phyloP scores from a whole-genome alignment of 352 stramenopile species.

The Pseudoperonospora humuli region DNA sequence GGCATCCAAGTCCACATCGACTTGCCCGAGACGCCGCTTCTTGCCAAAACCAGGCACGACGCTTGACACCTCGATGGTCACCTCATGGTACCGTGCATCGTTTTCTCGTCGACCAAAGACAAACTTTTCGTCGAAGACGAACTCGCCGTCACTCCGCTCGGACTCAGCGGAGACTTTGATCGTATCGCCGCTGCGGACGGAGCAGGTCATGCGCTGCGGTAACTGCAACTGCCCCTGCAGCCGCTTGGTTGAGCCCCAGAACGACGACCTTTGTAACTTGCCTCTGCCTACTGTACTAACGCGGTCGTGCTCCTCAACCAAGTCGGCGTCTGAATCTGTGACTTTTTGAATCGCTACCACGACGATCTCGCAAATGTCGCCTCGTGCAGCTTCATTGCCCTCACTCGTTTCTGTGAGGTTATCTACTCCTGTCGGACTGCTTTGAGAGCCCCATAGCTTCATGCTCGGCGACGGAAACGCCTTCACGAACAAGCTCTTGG shows the following conservation, averaged over 20 bases:
- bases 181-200: slow-evolving; percentile 19
- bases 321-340: slow-evolving; percentile 1
- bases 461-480: slow-evolving; percentile 20
- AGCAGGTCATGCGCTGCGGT: slow-evolving; percentile 20
- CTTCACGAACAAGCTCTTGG: slow-evolving; percentile 31
- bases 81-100: slow-evolving; percentile 23
- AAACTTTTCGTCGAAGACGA: slow-evolving; percentile 40
- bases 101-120: slow-evolving; percentile 29
- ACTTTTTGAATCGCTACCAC: slow-evolving; percentile 33
- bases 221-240: slow-evolving; percentile 10
- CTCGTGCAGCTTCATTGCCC: slow-evolving; percentile 11
- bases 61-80: slow-evolving; percentile 27
- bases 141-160: slow-evolving; percentile 15
- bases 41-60: slow-evolving; percentile 13
- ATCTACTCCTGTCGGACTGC: slow-evolving; percentile 24
- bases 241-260: slow-evolving; percentile 20
- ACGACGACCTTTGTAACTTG: slow-evolving; percentile 8
- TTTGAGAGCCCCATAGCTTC: slow-evolving; percentile 22
- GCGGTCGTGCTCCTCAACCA: slow-evolving; percentile 1
- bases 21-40: slow-evolving; percentile 23
- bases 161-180: slow-evolving; percentile 23
- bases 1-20: slow-evolving; percentile 29
- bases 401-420: slow-evolving; percentile 14
- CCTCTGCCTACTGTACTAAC: slow-evolving; percentile 3
- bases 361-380: slow-evolving; percentile 32